These are phyloP conservation scores for Hypoxylon perforatum DNA, from an alignment of 495 filamentous ascomycete genomes.

Conservation along the genomic window DNA sequence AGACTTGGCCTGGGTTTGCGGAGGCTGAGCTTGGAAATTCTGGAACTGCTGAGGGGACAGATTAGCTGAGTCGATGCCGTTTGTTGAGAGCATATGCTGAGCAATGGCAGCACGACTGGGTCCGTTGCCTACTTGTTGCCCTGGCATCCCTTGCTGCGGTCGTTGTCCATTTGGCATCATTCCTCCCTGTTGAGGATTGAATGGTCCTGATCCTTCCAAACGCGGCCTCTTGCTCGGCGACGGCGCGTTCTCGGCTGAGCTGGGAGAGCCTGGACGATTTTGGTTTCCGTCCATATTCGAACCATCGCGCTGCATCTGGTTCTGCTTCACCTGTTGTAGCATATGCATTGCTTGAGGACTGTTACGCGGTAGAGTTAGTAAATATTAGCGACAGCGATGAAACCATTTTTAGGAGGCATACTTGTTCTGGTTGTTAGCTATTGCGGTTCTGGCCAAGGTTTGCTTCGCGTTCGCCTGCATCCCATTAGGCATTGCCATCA, in stretches of 20 bases:
- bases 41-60: constrained; percentile 83
- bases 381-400: background rate
- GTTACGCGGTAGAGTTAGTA: constrained; percentile 47
- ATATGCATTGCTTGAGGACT: constrained; percentile 77
- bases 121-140: constrained; percentile 74
- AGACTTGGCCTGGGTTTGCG: constrained; percentile 76
- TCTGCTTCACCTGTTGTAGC: constrained; percentile 69
- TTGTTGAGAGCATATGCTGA: constrained; percentile 74
- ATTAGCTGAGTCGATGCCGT: constrained; percentile 78
- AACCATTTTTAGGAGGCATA: constrained; percentile 55
- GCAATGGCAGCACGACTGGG: constrained; percentile 60
- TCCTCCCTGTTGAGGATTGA: constrained; percentile 72
- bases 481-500: constrained; percentile 65
- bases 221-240: constrained; percentile 94
- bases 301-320: constrained; percentile 84
- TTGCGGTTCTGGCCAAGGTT: constrained; percentile 75
- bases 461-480: constrained; percentile 57
- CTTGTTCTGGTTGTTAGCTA: constrained; percentile 82
- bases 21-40: constrained; percentile 71
- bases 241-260: constrained; percentile 85
- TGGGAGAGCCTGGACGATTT: constrained; percentile 81
- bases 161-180: constrained; percentile 84
- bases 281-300: constrained; percentile 89
- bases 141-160: constrained; percentile 76
- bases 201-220: constrained; percentile 73